phyloP scores from a whole-genome alignment of 2,329 filamentous ascomycete genomes.

The Pseudogymnoascus sp. region DNA sequence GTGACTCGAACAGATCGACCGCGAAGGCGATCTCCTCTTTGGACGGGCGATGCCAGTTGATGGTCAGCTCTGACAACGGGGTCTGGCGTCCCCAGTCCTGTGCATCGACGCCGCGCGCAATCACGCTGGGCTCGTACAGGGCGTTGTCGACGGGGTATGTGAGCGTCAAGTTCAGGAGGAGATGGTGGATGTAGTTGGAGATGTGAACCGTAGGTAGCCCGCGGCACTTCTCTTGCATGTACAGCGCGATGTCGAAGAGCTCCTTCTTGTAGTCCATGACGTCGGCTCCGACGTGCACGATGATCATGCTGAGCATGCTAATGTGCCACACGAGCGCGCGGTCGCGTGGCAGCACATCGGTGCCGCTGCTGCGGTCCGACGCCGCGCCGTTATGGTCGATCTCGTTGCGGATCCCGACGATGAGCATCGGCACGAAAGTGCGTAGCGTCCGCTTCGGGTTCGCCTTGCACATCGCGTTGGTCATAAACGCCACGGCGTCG shows the following conservation, averaged over 20 bases:
- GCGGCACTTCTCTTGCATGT: slow-evolving; percentile 94
- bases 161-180: slow-evolving; percentile 87
- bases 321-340: slow-evolving; percentile 93
- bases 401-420: slow-evolving; percentile 87
- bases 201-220: slow-evolving; percentile 92
- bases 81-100: slow-evolving; percentile 79
- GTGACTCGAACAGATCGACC: slow-evolving; percentile 77
- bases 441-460: slow-evolving; percentile 90
- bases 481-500: slow-evolving; percentile 98
- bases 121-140: slow-evolving; percentile 72
- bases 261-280: slow-evolving; percentile 84
- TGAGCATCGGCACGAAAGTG: slow-evolving; percentile 80
- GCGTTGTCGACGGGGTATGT: slow-evolving; percentile 88
- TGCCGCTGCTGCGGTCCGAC: slow-evolving; percentile 86
- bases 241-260: slow-evolving; percentile 81
- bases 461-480: slow-evolving; percentile 92
- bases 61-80: slow-evolving; percentile 65
- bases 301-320: slow-evolving; percentile 94
- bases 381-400: slow-evolving; percentile 96
- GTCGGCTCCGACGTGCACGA: slow-evolving; percentile 88
- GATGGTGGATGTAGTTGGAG: slow-evolving; percentile 94
- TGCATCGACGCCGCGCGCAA: slow-evolving; percentile 63
- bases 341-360: slow-evolving; percentile 87
- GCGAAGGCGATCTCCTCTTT: slow-evolving; percentile 80
- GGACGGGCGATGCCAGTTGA: slow-evolving; percentile 85